Evolutionary conservation across 2,329 filamentous ascomycete genomes (phyloP).

Genomic region (Paraphaeosphaeria sporulosa): DNA sequence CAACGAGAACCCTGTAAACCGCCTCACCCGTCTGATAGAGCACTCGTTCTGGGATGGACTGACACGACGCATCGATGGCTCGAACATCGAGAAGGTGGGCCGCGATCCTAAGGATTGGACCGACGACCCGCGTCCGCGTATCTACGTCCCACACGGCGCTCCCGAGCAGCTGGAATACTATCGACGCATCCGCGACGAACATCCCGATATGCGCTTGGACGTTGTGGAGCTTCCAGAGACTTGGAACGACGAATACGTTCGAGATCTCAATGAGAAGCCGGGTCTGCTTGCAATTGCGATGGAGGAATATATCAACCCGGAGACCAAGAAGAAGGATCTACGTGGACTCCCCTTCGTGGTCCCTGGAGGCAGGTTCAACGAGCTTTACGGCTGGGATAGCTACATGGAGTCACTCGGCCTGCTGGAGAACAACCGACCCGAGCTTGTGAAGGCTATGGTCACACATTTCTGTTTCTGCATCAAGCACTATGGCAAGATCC

Average conservation of each 20-base stretch:
- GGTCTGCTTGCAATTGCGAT: constrained; percentile 90
- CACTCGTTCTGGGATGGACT: constrained; percentile 93
- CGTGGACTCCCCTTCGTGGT: constrained; percentile 94
- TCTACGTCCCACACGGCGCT: constrained; percentile 86
- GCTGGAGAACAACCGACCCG: constrained; percentile 81
- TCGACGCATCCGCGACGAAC: constrained; percentile 75
- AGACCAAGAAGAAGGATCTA: constrained; percentile 73
- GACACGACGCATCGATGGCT: constrained; percentile 88
- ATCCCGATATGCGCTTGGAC: constrained; percentile 85
- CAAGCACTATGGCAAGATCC: constrained; percentile 96
- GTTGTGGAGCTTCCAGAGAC: constrained; percentile 77
- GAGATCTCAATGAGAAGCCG: constrained; percentile 84
- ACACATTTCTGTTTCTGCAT: constrained; percentile 98
- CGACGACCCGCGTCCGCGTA: constrained; percentile 82
- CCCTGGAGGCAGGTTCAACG: constrained; percentile 95
- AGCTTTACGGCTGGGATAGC: constrained; percentile 98
- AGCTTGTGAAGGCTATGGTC: constrained; percentile 94
- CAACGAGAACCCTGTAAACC: constrained; percentile 93
- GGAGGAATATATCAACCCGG: constrained; percentile 73
- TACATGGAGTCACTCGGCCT: constrained; percentile 97
- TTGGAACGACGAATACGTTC: constrained; percentile 78
- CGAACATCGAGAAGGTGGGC: constrained; percentile 84
- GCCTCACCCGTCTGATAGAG: constrained; percentile 84
- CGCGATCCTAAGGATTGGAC: constrained; percentile 97
- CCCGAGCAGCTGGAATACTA: constrained; percentile 94